A percentile compares a stretch with the other conserved stretches of the same genome.
phyloP scores from a whole-genome alignment of 2,329 filamentous ascomycete species.

The Zymoseptoria ardabiliae region DNA sequence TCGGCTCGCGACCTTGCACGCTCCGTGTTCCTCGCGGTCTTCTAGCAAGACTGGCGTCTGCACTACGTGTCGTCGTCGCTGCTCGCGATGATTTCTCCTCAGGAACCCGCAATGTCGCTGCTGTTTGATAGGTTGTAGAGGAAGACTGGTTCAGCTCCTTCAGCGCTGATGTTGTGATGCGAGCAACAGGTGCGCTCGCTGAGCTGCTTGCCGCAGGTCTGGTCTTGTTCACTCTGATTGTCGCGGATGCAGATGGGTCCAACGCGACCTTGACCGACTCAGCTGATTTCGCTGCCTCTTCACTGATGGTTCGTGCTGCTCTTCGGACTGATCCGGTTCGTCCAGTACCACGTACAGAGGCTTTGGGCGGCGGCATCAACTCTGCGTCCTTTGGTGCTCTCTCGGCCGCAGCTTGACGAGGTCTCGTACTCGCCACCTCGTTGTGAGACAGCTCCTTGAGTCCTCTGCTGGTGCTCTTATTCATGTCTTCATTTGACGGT shows the following conservation, averaged over 20 bases:
- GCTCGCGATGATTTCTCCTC: slow-evolving; percentile 23
- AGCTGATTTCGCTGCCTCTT: slow-evolving; percentile 25
- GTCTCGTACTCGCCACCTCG: slow-evolving; percentile 25
- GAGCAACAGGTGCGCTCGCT: slow-evolving; percentile 10
- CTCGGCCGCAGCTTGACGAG: slow-evolving; percentile 7
- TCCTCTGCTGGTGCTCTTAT: slow-evolving; percentile 33
- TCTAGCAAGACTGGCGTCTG: slow-evolving; percentile 31
- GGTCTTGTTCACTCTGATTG: slow-evolving; percentile 16
- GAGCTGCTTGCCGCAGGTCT: slow-evolving; percentile 14
- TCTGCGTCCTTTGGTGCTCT: slow-evolving; percentile 25
- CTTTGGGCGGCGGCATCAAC: slow-evolving; percentile 25
- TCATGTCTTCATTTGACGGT: slow-evolving; percentile 20
- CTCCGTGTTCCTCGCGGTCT: slow-evolving; percentile 25
- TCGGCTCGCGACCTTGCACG: slow-evolving; percentile 19
- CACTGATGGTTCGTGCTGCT: slow-evolving; percentile 28
- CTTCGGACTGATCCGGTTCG: slow-evolving; percentile 23
- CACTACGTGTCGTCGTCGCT: slow-evolving; percentile 24
- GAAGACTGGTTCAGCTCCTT: slow-evolving; percentile 20
- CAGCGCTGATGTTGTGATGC: slow-evolving; percentile 13
- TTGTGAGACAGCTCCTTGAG: slow-evolving; percentile 43
- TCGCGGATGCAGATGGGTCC: slow-evolving; percentile 17
- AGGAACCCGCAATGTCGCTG: slow-evolving; percentile 15
- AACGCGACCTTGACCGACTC: slow-evolving; percentile 19
- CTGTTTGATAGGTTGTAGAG: slow-evolving; percentile 20
- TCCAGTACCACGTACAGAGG: slow-evolving; percentile 16